Conservation (phyloP, 2,329 filamentous ascomycete species). For the Aspergillus fumigatus region DNA sequence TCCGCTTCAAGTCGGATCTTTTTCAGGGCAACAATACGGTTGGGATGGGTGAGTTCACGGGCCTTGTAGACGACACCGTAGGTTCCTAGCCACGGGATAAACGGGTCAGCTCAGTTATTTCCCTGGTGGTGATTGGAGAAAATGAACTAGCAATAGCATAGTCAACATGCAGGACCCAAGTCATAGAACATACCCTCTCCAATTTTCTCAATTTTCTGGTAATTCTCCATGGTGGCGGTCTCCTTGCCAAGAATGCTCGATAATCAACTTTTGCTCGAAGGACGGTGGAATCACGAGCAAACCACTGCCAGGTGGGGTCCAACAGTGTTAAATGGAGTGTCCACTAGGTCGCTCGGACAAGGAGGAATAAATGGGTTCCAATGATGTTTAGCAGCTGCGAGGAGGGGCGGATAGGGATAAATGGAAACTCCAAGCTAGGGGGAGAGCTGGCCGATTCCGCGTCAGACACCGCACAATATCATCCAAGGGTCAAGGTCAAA, state of each 20-base stretch:
- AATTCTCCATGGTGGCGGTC: conserved; percentile 71
- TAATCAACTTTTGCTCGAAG: neutral
- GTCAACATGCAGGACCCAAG: neutral
- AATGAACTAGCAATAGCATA: neutral
- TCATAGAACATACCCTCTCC: conserved; percentile 68
- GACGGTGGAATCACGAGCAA: neutral
- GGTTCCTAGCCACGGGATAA: conserved; percentile 58
- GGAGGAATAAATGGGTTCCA: neutral
- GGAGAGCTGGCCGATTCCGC: neutral
- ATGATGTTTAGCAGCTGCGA: neutral
- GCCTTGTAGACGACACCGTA: conserved; percentile 97
- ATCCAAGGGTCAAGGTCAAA: neutral
- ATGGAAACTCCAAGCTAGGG: neutral
- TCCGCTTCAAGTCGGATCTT: conserved; percentile 94
- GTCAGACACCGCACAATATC: neutral
- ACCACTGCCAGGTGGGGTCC: neutral
- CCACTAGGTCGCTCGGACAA: neutral
- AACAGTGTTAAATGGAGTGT: neutral
- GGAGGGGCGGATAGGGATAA: neutral
- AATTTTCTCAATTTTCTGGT: conserved; percentile 94
- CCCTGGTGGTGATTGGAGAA: neutral
- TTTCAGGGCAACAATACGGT: conserved; percentile 86
- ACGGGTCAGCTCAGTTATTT: neutral
- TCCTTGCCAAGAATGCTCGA: neutral
- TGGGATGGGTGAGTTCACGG: conserved; percentile 72